phyloP scores from a whole-genome alignment of 768 basidiomycete genomes.

The Ramaria rubella region DNA sequence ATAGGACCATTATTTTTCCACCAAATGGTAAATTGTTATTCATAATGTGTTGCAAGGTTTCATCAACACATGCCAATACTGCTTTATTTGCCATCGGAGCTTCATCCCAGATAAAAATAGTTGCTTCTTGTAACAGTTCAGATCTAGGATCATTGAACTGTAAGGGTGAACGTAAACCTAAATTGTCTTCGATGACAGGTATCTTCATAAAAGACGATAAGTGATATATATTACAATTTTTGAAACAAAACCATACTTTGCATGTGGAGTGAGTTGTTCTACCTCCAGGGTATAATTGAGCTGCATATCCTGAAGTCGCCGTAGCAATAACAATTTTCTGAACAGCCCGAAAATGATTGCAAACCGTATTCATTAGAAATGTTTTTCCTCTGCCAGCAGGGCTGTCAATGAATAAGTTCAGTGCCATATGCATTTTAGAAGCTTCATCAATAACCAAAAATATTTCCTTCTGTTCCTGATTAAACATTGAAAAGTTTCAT shows the following conservation, averaged over 20 bases:
- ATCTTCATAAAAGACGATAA: slow-evolving; percentile 19
- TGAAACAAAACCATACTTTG: slow-evolving; percentile 22
- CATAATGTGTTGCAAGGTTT: slow-evolving; percentile 25
- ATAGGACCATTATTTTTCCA: slow-evolving; percentile 29
- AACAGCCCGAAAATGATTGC: slow-evolving; percentile 22
- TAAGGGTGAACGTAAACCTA: slow-evolving; percentile 28
- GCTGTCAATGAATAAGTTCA: slow-evolving; percentile 32
- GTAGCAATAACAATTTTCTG: slow-evolving; percentile 29
- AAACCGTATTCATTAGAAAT: slow-evolving; percentile 29
- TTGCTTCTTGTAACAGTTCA: slow-evolving; percentile 27
- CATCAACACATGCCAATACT: slow-evolving; percentile 30
- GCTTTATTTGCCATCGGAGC: slow-evolving; percentile 35
- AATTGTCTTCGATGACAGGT: slow-evolving; percentile 28
- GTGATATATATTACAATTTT: neutral
- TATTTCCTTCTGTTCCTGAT: slow-evolving; percentile 20
- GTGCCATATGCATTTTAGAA: slow-evolving; percentile 10
- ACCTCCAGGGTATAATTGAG: slow-evolving; percentile 33
- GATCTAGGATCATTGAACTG: slow-evolving; percentile 20
- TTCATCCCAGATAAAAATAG: slow-evolving; percentile 37
- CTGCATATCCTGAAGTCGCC: slow-evolving; percentile 34
- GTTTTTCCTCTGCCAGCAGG: slow-evolving; percentile 39
- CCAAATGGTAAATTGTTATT: slow-evolving; percentile 28
- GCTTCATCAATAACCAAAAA: slow-evolving; percentile 15
- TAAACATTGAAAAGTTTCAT: slow-evolving; percentile 14
- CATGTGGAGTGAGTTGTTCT: slow-evolving; percentile 35